These are phyloP conservation scores for Omphalotus guepiniiformis DNA, from an alignment of 768 basidiomycete genomes.

Conservation along the genomic window DNA sequence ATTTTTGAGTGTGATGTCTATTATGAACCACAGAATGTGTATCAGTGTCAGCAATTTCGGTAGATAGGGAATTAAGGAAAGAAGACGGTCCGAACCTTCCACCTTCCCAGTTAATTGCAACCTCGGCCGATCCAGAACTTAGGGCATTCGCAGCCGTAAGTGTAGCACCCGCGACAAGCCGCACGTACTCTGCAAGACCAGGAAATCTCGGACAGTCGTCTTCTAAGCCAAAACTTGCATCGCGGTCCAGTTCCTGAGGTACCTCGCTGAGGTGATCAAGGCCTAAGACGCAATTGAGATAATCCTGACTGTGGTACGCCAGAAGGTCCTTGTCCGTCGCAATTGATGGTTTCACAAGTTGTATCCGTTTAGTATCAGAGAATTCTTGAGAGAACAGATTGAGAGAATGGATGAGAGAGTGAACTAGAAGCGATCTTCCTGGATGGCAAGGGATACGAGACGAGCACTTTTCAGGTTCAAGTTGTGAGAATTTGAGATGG, in stretches of 20 bases:
- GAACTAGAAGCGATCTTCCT: constrained; percentile 61
- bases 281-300: constrained; percentile 55
- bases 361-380: constrained; percentile 27
- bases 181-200: constrained; percentile 64
- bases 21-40: background rate
- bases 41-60: background rate
- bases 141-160: constrained; percentile 69
- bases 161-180: constrained; percentile 70
- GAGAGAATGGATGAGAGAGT: constrained; percentile 53
- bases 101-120: constrained; percentile 89
- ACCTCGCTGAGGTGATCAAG: too few species aligned
- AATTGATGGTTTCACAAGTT: constrained; percentile 46
- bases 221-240: constrained; percentile 48
- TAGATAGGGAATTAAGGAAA: background rate
- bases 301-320: constrained; percentile 68
- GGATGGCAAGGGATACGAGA: constrained; percentile 67
- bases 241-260: constrained; percentile 17
- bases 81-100: constrained; percentile 50
- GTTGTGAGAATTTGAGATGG: background rate
- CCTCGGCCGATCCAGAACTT: constrained; percentile 41
- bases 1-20: constrained; percentile 82
- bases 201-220: constrained; percentile 80
- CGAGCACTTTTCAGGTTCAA: constrained; percentile 40
- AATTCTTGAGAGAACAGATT: constrained; percentile 38
- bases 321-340: constrained; percentile 57